Conservation (phyloP, 805 yeast genomes). For the Candida coquimbonensis region DNA sequence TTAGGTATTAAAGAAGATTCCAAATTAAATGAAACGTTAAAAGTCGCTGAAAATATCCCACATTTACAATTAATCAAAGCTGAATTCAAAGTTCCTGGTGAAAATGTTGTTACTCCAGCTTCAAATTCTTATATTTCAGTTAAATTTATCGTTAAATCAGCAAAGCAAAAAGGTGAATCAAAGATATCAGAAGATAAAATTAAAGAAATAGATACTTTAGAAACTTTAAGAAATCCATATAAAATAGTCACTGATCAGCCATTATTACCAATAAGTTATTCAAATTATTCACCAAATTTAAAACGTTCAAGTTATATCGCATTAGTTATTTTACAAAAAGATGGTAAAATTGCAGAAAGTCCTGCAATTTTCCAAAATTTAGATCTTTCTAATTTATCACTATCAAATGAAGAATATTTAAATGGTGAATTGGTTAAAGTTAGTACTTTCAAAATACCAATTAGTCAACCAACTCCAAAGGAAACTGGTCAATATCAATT, state of each 20-base stretch:
- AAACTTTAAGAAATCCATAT: constrained; percentile 65
- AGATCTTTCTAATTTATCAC: constrained; percentile 47
- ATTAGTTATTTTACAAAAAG: constrained; percentile 64
- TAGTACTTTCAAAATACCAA: constrained; percentile 70
- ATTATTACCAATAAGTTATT: constrained; percentile 51
- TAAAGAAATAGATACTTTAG: constrained; percentile 56
- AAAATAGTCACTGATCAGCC: constrained; percentile 63
- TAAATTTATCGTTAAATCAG: constrained; percentile 70
- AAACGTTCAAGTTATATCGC: constrained; percentile 56
- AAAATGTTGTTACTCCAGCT: constrained; percentile 58
- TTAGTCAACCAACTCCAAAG: constrained; percentile 74
- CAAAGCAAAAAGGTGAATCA: constrained; percentile 45
- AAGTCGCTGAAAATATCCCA: constrained; percentile 62
- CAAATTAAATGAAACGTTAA: constrained; percentile 41
- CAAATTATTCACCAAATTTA: constrained; percentile 70
- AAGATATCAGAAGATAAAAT: constrained; percentile 28
- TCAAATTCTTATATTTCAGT: constrained; percentile 70
- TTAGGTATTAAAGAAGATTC: constrained; percentile 42
- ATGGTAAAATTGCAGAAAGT: constrained; percentile 69
- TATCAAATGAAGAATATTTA: constrained; percentile 43
- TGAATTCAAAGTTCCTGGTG: constrained; percentile 84
- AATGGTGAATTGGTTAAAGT: constrained; percentile 32
- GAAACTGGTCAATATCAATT: constrained; percentile 58
- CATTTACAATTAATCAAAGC: constrained; percentile 59
- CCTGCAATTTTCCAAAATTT: constrained; percentile 47